Percentiles rank a stretch among this genome's conserved stretches.
phyloP scores from a whole-genome alignment of 2,329 filamentous ascomycete genomes.

The Orbilia brochopaga region DNA sequence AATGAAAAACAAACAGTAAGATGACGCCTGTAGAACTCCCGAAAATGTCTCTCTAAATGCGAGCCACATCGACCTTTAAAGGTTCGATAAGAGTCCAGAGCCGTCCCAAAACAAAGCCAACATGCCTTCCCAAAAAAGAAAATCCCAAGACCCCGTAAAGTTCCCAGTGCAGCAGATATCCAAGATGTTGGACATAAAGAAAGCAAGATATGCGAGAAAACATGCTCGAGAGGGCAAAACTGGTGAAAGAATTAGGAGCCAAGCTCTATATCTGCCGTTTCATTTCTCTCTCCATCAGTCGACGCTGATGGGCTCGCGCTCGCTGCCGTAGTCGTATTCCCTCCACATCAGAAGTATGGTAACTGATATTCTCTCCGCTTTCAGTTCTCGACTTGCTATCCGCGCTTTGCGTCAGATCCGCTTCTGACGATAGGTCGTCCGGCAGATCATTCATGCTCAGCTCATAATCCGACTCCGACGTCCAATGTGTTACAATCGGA shows the following conservation, averaged over 20 bases:
- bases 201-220: too few species aligned
- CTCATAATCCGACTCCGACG: conserved; percentile 42
- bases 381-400: conserved; percentile 22
- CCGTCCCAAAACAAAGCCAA: too few species aligned
- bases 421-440: conserved; percentile 26
- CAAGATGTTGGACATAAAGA: conserved; percentile 3
- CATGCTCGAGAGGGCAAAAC: conserved; percentile 1
- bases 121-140: conserved; percentile 13
- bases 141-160: not conserved
- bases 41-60: conserved; percentile 5
- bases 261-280: conserved; percentile 50
- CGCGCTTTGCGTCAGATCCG: conserved; percentile 14
- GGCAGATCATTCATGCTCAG: conserved; percentile 37
- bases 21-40: conserved; percentile 23
- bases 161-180: not conserved
- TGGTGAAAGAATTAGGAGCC: not conserved
- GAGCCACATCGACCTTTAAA: not conserved
- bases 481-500: conserved; percentile 29
- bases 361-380: conserved; percentile 31
- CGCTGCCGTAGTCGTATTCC: conserved; percentile 35
- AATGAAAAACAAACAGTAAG: conserved; percentile 20
- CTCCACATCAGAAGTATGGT: conserved; percentile 31
- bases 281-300: conserved; percentile 47
- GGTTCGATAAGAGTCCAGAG: not conserved
- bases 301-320: conserved; percentile 30